Conservation (phyloP, 140 eudicot species). For the Senecio squalidus region DNA sequence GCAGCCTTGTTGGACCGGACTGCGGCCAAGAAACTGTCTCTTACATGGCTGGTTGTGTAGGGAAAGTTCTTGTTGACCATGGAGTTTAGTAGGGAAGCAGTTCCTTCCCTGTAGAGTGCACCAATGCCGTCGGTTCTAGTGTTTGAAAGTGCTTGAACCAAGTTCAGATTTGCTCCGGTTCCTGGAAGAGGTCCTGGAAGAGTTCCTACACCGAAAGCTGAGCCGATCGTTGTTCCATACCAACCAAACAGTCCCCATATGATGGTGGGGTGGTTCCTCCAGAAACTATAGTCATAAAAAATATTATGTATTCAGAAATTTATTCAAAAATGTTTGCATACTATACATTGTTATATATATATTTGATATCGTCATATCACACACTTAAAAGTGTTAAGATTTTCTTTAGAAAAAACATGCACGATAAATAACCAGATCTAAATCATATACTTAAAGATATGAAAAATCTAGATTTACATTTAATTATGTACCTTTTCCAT, state of each 20-base stretch:
- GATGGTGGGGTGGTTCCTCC: conserved; percentile 73
- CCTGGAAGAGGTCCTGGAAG: conserved; percentile 29
- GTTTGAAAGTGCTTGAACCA: conserved; percentile 60
- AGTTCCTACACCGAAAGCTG: conserved; percentile 45
- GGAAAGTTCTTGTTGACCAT: conserved; percentile 61
- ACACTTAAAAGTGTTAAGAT: no score
- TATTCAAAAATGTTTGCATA: background rate
- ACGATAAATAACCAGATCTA: no score
- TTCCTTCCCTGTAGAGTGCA: conserved; percentile 83
- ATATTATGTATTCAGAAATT: background rate
- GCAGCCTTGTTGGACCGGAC: conserved; percentile 70
- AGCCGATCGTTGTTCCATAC: conserved; percentile 64
- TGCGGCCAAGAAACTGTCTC: conserved; percentile 52
- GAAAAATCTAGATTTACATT: no score
- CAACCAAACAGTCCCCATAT: conserved; percentile 73
- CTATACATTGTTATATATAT: background rate
- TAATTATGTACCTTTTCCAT: no score
- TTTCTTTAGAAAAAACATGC: no score
- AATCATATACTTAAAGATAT: no score
- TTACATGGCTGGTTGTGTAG: conserved; percentile 69
- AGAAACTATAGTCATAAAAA: conserved; percentile 36
- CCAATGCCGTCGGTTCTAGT: conserved; percentile 58
- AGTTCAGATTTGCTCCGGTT: conserved; percentile 36
- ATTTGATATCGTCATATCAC: no score
- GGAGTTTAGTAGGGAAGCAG: conserved; percentile 80